Evolutionary conservation across 106 monocot species (phyloP).

Genomic region (Dendrobium huoshanense): DNA sequence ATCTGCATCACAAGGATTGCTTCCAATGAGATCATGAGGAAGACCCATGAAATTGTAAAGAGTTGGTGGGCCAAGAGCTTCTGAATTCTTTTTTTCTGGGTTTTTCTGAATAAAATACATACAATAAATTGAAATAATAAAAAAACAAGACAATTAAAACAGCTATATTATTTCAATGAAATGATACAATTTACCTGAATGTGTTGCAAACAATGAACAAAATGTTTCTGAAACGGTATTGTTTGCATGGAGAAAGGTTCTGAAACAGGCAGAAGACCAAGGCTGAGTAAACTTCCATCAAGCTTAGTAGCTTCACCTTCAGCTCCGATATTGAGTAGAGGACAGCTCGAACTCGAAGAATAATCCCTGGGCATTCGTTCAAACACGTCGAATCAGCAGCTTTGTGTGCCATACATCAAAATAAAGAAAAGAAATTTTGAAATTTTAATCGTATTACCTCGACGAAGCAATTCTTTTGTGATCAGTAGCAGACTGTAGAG

Average conservation of each 20-base stretch:
- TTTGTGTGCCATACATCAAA: neutral
- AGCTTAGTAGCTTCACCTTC: conserved; percentile 5
- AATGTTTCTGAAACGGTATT: neutral
- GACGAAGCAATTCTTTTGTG: neutral
- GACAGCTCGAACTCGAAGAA: neutral
- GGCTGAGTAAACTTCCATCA: conserved; percentile 28
- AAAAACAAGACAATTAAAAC: neutral
- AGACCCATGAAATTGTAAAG: conserved; percentile 7
- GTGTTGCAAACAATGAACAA: neutral
- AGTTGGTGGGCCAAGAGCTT: neutral
- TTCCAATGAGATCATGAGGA: conserved; percentile 1
- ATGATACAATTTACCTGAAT: neutral
- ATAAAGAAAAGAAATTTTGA: neutral
- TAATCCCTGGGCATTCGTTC: neutral
- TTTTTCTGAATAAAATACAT: neutral
- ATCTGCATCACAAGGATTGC: neutral
- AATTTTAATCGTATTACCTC: neutral
- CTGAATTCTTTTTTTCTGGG: neutral
- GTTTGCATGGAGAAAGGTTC: neutral
- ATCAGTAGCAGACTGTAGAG: neutral
- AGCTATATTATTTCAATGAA: neutral
- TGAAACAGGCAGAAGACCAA: conserved; percentile 9
- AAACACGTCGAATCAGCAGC: neutral
- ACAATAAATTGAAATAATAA: neutral
- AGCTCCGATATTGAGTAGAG: neutral